Percentiles rank a stretch among this genome's conserved stretches.
These are phyloP conservation scores for Lactarius tabidus DNA, from an alignment of 768 basidiomycete species.

Conservation along the genomic window DNA sequence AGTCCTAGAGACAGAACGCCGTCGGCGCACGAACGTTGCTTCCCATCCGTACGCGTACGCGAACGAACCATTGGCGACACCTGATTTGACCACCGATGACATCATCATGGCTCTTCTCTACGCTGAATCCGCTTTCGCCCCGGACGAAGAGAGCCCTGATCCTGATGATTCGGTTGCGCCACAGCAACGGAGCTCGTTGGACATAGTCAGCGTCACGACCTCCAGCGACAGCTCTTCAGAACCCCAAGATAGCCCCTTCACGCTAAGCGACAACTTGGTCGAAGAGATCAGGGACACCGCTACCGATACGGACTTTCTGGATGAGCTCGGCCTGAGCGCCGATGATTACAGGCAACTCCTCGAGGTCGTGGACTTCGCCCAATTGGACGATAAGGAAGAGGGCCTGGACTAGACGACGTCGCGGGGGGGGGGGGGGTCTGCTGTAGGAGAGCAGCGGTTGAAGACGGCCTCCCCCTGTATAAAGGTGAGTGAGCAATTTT, in stretches of 20 bases:
- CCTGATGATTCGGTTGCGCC: not conserved
- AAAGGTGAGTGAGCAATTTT: conserved; percentile 17
- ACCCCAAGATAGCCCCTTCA: not conserved
- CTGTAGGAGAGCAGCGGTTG: not conserved
- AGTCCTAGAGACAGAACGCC: not conserved
- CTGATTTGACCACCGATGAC: not conserved
- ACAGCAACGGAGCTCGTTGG: not conserved
- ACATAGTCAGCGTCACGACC: not conserved
- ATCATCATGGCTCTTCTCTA: not conserved
- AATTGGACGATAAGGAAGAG: not conserved
- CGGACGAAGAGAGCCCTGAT: not conserved
- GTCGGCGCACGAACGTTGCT: not conserved
- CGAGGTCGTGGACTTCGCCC: not conserved
- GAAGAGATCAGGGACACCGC: conserved; percentile 26
- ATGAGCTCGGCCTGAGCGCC: conserved; percentile 16
- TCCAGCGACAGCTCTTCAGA: not conserved
- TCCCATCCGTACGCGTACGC: not conserved
- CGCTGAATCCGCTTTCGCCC: not conserved
- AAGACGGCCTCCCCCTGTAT: not conserved
- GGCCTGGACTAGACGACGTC: not conserved
- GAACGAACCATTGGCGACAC: not conserved
- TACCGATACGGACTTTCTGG: conserved; percentile 27
- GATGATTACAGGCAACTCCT: conserved; percentile 9
- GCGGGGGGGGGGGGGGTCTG: not conserved
- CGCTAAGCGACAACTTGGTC: conserved; percentile 16